These are phyloP conservation scores for Hanseniaspora osmophila DNA, from an alignment of 805 yeast genomes.

Conservation along the genomic window DNA sequence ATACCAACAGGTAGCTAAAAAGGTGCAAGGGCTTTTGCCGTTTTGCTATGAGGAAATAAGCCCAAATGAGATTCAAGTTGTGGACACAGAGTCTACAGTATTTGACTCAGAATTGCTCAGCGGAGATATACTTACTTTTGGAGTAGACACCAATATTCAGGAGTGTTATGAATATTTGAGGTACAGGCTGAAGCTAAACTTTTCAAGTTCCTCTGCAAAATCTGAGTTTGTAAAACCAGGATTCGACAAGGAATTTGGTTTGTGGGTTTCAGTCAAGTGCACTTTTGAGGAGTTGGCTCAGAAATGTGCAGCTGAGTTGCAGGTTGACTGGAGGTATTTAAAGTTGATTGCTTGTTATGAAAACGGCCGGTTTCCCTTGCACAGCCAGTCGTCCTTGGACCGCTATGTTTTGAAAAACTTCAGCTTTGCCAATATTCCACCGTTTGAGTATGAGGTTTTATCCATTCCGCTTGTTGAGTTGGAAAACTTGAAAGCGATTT, in stretches of 20 bases:
- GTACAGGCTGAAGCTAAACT: conserved; percentile 45
- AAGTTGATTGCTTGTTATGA: conserved; percentile 51
- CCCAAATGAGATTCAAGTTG: conserved; percentile 33
- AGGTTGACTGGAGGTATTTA: conserved; percentile 44
- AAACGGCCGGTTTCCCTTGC: conserved; percentile 40
- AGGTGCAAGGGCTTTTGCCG: conserved; percentile 26
- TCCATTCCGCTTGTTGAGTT: conserved; percentile 61
- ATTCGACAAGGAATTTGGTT: conserved; percentile 26
- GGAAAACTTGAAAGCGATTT: conserved; percentile 58
- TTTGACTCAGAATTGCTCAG: conserved; percentile 43
- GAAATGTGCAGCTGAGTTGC: conserved; percentile 41
- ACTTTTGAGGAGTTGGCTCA: conserved; percentile 45
- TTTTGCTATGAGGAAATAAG: conserved; percentile 41
- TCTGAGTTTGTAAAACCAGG: neutral
- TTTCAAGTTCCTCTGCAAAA: conserved; percentile 16
- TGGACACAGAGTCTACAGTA: conserved; percentile 30
- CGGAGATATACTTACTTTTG: conserved; percentile 49
- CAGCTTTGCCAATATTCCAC: conserved; percentile 24
- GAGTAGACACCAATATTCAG: conserved; percentile 23
- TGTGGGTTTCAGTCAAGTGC: conserved; percentile 58
- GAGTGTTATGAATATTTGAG: conserved; percentile 41
- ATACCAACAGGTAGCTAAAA: conserved; percentile 26
- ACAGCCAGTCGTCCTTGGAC: conserved; percentile 20
- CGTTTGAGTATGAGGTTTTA: conserved; percentile 63
- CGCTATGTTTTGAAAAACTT: conserved; percentile 26